Evolutionary conservation across 768 basidiomycete species (phyloP).

Genomic region (Coprinopsis marcescibilis): DNA sequence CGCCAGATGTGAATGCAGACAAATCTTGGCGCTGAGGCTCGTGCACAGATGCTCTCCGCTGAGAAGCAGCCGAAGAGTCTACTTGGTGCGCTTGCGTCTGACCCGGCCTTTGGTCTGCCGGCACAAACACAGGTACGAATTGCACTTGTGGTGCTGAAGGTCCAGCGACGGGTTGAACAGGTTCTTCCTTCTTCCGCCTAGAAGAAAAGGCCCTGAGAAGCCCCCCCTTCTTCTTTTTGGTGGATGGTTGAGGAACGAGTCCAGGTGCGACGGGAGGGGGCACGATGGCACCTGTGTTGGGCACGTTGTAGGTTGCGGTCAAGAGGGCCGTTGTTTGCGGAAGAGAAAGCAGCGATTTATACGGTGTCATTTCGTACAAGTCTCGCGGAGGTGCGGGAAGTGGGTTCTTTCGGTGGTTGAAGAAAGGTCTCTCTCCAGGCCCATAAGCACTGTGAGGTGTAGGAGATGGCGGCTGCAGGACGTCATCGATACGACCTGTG

Average conservation of each 20-base stretch:
- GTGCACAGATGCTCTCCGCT: too few species aligned
- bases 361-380: slow-evolving; percentile 52
- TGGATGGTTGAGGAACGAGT: not conserved
- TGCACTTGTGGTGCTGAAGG: slow-evolving; percentile 12
- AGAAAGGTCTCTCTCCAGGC: slow-evolving; percentile 23
- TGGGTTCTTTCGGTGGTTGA: slow-evolving; percentile 38
- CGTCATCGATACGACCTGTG: slow-evolving; percentile 20
- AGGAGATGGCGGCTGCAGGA: slow-evolving; percentile 28
- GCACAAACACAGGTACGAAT: slow-evolving; percentile 23
- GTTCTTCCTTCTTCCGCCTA: slow-evolving; percentile 9
- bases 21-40: too few species aligned
- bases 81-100: slow-evolving; percentile 11
- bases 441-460: slow-evolving; percentile 24
- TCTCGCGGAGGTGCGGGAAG: slow-evolving; percentile 60
- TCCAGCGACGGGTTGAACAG: not conserved
- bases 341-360: slow-evolving; percentile 48
- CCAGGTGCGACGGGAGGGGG: not conserved
- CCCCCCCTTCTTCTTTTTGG: slow-evolving; percentile 10
- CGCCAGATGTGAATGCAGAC: too few species aligned
- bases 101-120: not conserved
- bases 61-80: too few species aligned
- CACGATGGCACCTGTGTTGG: slow-evolving; percentile 11
- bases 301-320: slow-evolving; percentile 24
- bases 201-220: slow-evolving; percentile 13
- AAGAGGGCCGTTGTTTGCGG: slow-evolving; percentile 39